These are phyloP conservation scores for Diaporthe humulicola DNA, from an alignment of 2,329 filamentous ascomycete species.

Conservation along the genomic window DNA sequence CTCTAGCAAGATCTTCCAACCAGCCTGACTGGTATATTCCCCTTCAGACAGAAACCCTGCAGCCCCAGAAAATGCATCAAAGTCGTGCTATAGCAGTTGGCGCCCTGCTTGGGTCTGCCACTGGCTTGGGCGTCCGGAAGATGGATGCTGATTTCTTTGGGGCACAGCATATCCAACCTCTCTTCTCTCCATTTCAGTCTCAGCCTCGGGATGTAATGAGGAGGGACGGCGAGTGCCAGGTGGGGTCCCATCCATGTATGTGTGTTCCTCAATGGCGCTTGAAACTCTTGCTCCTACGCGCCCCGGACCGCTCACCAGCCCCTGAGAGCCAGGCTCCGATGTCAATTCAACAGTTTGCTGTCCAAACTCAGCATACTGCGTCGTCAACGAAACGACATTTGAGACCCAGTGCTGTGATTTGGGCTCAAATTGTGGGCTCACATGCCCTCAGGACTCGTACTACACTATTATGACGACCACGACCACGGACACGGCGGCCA, in stretches of 20 bases:
- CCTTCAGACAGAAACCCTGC: neutral
- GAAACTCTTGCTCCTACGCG: neutral
- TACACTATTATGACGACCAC: neutral
- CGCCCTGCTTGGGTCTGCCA: neutral
- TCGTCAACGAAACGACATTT: neutral
- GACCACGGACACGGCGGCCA: neutral
- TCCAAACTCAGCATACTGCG: neutral
- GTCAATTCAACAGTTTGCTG: neutral
- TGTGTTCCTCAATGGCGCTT: neutral
- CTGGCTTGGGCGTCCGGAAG: neutral
- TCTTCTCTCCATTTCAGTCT: neutral
- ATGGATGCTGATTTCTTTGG: neutral
- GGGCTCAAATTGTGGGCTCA: neutral
- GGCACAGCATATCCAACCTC: neutral
- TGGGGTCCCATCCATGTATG: neutral
- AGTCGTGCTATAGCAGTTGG: neutral
- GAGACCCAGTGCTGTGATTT: neutral
- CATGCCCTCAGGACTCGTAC: neutral
- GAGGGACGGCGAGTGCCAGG: neutral
- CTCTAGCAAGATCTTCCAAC: neutral
- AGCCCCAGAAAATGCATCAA: neutral
- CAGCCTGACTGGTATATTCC: neutral
- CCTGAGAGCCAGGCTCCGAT: neutral
- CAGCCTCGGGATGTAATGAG: neutral
- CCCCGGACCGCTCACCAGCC: neutral